phyloP scores from a whole-genome alignment of 371 early-diverging fungal genomes.

The Cokeromyces recurvatus region DNA sequence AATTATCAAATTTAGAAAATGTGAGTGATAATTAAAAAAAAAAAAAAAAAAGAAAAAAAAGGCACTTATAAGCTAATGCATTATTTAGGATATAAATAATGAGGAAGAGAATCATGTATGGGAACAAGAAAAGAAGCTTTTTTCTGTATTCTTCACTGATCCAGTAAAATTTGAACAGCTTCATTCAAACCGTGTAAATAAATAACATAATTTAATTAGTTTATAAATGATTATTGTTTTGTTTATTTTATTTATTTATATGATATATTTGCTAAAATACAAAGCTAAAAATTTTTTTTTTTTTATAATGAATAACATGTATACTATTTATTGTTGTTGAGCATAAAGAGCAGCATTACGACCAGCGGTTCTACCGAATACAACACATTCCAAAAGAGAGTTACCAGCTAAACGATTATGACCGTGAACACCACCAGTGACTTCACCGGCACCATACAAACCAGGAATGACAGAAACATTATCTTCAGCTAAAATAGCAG shows the following conservation, averaged over 20 bases:
- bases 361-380: conserved; percentile 81
- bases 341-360: conserved; percentile 36
- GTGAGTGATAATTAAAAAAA: no score
- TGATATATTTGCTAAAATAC: no score
- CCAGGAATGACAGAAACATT: conserved; percentile 27
- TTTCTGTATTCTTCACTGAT: conserved; percentile 20
- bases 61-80: no score
- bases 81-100: no score
- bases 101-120: no score
- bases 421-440: conserved; percentile 80
- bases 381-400: conserved; percentile 82
- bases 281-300: no score
- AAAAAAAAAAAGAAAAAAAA: no score
- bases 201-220: no score
- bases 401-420: conserved; percentile 81
- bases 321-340: neutral
- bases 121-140: conserved; percentile 10
- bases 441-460: conserved; percentile 77
- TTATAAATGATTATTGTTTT: no score
- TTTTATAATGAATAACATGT: no score
- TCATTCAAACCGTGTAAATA: conserved; percentile 2
- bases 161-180: conserved; percentile 13
- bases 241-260: no score
- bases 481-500: conserved; percentile 24
- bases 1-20: conserved; percentile 5